Base-by-base conservation (phyloP, 2,329 filamentous ascomycete species). In the Venturia carpophila region DNA sequence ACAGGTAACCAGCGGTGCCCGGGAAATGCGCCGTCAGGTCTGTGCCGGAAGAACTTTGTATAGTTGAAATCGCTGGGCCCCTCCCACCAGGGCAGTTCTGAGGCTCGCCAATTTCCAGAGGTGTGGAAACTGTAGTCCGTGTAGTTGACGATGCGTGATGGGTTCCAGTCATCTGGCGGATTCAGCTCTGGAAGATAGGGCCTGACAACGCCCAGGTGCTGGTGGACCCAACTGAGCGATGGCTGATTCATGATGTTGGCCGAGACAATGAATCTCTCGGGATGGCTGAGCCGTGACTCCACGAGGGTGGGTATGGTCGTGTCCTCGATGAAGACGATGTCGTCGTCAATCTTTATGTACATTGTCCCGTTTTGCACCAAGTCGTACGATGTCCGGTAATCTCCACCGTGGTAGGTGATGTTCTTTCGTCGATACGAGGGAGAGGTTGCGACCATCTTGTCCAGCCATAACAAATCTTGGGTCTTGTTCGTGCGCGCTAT, bases 171-270 rank as follows among this genome's bases (percentile, higher is more conserved):
- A 13, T 67, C 66, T 1, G 69, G 64, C 43, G 70, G 69, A 52
- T 65, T 63, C 27, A 74, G 42, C 61, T 84, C 83, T 3, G 83
- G 82, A 24, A 83, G 76, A 70, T 84, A 85, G 3, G 83, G 79
- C 62, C 80, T 75, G 24, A 83, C 76, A 21, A 79, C 79, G 5
- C 80, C 81, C 10, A 81, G 75, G 65, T 83, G 82, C 69, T 79
- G 80, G 68, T 86, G 83, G 21, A 85, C 75, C 74, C 80, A 79
- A 61, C 78, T 78, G 41, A 84, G 79, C 13, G 82, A 76, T 17
- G 82, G 82, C 61, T 83, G 80, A 67, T 85, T 85, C 68, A 85
- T 74, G 27, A 86, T 76, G 67, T 85, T 84, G 62, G 82, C 82
- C 2, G 81, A 82, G 17, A 85, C 79, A 58, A 80, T 73, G 67